Base-by-base conservation (phyloP, 1,284 basidiomycete genomes). In the Limonomyces culmigenus region DNA sequence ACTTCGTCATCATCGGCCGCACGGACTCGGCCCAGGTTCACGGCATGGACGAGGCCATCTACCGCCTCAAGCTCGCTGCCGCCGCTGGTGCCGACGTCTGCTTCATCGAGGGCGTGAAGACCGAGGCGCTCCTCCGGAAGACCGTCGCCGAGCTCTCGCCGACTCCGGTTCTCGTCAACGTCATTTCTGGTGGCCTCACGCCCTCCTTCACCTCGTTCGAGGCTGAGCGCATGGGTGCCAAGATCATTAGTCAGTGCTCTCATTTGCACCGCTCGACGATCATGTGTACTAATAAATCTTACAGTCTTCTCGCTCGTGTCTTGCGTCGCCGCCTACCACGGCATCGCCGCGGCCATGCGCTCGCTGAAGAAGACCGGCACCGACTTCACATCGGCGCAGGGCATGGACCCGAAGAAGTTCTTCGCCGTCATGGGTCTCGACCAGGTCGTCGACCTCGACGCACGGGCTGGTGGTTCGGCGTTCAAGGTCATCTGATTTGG, bases 71-170 rank as follows among this genome's bases (percentile, higher is more conserved):
- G 49, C 63, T 81, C 20, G 81, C 83, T 3, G 67, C 74, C 1
- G 73, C 72, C 38, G 75, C 69, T 4, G 83, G 83, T 20, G 83
- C 83, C 1, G 83, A 86, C 47, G 79, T 84, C 17, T 84, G 77
- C 51, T 87, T 87, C 58, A 80, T 86, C 35, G 83, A 87, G 55
- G 83, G 81, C 37, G 78, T 84, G 30, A 69, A 69, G 52, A 76
- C 68, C 8, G 64, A 74, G 37, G 70, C 76, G 36, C 65, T 81
- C 27, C 64, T 84, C 19, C 59, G 65, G 44, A 57, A 58, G 2
- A 79, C 79, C 2, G 71, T 84, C 35, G 59, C 61, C 23, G 73
- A 70, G 3, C 55, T 86, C 21, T 66, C 71, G 5, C 78, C 79
- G 4, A 78, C 75, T 45, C 79, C 79, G 23, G 65, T 77, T 31